Evolutionary conservation across 805 yeast genomes (phyloP).

Genomic region (Yamadazyma ubonensis): DNA sequence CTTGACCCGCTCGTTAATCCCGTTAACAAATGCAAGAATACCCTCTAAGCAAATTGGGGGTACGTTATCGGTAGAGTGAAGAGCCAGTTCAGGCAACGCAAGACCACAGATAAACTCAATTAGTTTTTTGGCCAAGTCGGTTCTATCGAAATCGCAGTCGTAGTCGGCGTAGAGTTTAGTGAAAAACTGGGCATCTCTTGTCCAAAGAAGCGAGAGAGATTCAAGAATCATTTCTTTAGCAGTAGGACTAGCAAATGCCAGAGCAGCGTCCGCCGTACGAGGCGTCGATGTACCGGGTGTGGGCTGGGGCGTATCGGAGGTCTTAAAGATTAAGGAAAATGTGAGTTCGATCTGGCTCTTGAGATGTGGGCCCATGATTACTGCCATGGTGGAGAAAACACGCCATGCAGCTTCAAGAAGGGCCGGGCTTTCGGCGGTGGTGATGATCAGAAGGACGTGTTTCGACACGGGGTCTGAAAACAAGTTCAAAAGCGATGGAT

Average conservation of each 20-base stretch:
- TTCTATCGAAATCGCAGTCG: conserved; percentile 87
- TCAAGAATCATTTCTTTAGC: conserved; percentile 79
- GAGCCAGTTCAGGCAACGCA: conserved; percentile 83
- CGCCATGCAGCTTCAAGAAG: conserved; percentile 74
- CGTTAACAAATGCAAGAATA: conserved; percentile 64
- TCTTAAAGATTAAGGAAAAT: conserved; percentile 59
- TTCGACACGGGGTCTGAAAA: conserved; percentile 83
- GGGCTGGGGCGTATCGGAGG: conserved; percentile 30
- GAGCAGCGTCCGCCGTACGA: conserved; percentile 17
- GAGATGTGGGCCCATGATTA: conserved; percentile 62
- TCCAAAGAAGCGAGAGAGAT: conserved; percentile 77
- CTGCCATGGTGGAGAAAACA: conserved; percentile 67
- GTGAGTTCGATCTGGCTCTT: conserved; percentile 82
- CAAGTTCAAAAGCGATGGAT: conserved; percentile 63
- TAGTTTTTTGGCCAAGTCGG: conserved; percentile 68
- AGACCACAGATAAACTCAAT: conserved; percentile 71
- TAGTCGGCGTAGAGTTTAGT: conserved; percentile 74
- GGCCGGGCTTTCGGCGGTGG: conserved; percentile 68
- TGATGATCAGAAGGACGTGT: conserved; percentile 75
- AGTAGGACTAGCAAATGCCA: conserved; percentile 6
- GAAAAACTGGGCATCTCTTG: conserved; percentile 74
- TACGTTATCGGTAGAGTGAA: conserved; percentile 74
- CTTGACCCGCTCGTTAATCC: conserved; percentile 54
- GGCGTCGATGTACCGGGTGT: conserved; percentile 5
- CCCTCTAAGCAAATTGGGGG: conserved; percentile 96